A percentile compares a stretch with the other conserved stretches of the same genome.
phyloP scores from a whole-genome alignment of 1,284 basidiomycete genomes.

The Ganoderma lucidum region DNA sequence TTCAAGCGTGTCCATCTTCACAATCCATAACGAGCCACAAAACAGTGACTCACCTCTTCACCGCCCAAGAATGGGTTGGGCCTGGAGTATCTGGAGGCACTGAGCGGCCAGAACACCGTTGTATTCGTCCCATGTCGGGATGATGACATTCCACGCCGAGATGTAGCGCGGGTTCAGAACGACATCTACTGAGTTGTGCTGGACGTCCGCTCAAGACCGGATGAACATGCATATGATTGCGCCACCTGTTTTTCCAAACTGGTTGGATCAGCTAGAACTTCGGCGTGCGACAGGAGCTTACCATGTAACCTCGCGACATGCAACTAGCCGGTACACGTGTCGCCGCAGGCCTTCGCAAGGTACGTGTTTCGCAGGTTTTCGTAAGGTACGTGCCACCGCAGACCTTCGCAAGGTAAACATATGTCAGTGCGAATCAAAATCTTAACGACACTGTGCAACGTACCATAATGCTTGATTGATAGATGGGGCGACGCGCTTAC shows the following conservation, averaged over 20 bases:
- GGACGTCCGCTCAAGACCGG: neutral
- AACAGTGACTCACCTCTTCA: slow-evolving; percentile 1
- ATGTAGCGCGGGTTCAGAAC: neutral
- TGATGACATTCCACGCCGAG: neutral
- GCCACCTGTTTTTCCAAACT: neutral
- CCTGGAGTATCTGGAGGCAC: neutral
- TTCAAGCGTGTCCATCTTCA: neutral
- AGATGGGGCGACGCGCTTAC: neutral
- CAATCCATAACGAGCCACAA: neutral
- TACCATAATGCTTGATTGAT: neutral
- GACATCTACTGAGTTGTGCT: neutral
- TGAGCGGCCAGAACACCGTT: neutral
- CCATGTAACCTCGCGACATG: neutral
- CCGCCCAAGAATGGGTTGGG: neutral
- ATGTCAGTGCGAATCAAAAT: neutral
- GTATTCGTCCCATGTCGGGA: neutral
- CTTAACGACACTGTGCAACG: neutral
- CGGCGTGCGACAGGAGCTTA: neutral
- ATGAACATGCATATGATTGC: neutral
- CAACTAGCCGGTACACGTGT: neutral
- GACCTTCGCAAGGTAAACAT: neutral
- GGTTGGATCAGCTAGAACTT: neutral
- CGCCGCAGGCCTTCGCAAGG: neutral
- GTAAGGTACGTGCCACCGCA: neutral
- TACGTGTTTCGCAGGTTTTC: neutral